Base-by-base conservation (phyloP, 2,329 filamentous ascomycete species). In the Colletotrichum sp. region DNA sequence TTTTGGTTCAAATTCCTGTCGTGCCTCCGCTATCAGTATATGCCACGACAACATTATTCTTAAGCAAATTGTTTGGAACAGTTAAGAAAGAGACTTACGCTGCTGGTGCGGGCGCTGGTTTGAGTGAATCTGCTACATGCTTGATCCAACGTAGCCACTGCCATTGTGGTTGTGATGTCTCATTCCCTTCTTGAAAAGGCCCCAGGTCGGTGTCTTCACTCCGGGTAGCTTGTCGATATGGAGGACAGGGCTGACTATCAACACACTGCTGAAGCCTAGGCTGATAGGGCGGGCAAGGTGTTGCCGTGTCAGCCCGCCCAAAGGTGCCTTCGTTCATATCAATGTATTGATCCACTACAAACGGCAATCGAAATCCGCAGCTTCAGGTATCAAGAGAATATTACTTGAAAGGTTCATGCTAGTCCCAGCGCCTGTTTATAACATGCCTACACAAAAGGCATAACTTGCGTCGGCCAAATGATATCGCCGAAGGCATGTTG, bases 341-440 rank as follows among this genome's bases (percentile, higher is more conserved):
- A 34, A 63, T 13, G 2, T n/a, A 63, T 5, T 18, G 38, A 4
- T 31, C 36, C 36, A 47, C 31, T 13, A 1, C 36, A 27, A 36
- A 1, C 15, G 18, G n/a, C 0, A 1, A 33, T 0, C 27, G 16
- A 33, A 11, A 2, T n/a, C 11, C 21, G 2, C 58, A 24, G 29
- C 31, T 29, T 9, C 3, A 33, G 15, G 3, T 4, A 33, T 31
- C 4, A 11, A 43, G 8, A 2, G 4, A 6, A 1, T 2, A 11
- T 11, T 43, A 1, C 3, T n/a, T 18, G 5, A 5, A 0, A 0
- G 38, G 16, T 1, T 4, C 16, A 11, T 43, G 38, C 18, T 11
- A n/a, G 38, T n/a, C 18, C 8, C 0, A 0, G 38, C 0, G 3
- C 9, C 38, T 6, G 8, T 11, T 43, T 43, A 43, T n/a, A 43